Conservation (phyloP, 768 basidiomycete genomes). For the Mrakia blollopis region DNA sequence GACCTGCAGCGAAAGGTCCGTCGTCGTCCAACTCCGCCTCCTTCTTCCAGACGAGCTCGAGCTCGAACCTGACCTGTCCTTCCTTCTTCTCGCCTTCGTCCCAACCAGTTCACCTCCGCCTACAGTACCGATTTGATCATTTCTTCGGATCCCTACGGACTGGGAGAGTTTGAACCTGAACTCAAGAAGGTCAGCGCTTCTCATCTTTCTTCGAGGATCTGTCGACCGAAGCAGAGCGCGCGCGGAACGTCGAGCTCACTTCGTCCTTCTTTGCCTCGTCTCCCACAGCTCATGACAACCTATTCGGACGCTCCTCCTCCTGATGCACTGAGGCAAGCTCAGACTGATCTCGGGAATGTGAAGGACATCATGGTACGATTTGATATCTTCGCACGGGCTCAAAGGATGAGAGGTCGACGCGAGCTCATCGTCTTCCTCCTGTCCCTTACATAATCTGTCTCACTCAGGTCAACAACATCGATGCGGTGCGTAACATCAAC, state of each 20-base stretch:
- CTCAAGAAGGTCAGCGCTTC: slow-evolving; percentile 39
- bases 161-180: slow-evolving; percentile 45
- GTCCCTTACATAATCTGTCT: neutral
- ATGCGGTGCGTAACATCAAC: slow-evolving; percentile 45
- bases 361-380: slow-evolving; percentile 75
- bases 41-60: neutral
- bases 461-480: slow-evolving; percentile 77
- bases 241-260: slow-evolving; percentile 42
- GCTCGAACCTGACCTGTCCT: too few relatives aligned
- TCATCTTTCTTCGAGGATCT: neutral
- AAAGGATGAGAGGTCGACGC: neutral
- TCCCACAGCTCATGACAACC: slow-evolving; percentile 64
- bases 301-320: slow-evolving; percentile 82
- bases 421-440: neutral
- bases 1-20: slow-evolving; percentile 64
- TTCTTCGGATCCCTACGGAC: slow-evolving; percentile 44
- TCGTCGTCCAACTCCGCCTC: neutral
- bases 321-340: slow-evolving; percentile 86
- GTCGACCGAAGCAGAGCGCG: slow-evolving; percentile 46
- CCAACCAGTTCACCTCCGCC: slow-evolving; percentile 42
- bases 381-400: neutral
- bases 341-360: slow-evolving; percentile 61
- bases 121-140: slow-evolving; percentile 43
- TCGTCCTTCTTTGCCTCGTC: slow-evolving; percentile 42
- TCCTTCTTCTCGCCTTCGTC: neutral